Base-by-base conservation (phyloP, 75 land plant species). In the Pseudotsuga menziesii region DNA sequence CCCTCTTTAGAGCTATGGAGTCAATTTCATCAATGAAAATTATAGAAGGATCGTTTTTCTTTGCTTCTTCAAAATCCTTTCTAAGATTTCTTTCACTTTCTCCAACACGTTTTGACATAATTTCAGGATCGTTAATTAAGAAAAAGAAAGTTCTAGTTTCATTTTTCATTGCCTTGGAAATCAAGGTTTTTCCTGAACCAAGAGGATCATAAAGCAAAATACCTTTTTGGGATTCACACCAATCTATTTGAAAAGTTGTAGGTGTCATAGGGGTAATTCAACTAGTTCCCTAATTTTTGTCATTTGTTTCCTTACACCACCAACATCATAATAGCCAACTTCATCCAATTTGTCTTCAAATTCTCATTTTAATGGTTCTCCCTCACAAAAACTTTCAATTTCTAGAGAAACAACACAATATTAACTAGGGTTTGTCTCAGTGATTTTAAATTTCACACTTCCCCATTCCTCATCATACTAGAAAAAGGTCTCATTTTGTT, bases 21-120 rank as follows among this genome's bases (percentile, higher is more conserved):
- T 82, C 83, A 13, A 82, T 82, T 67, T 82, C 83, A 35, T 82
- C 83, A 23, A 82, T 82, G 36, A 82, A 82, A 5, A 80, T 76
- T 1, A 80, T 67, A 8, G 82, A 80, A 5, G 82, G 82, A 23
- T 80, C 83, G 26, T 66, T 78, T 57, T 78, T 82, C 81, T 82
- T 80, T 39, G 83, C 80, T 56, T 82, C 83, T 54, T 78, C 80
- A 74, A 82, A 82, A 4, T 80, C 83, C 77, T 82, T 82, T 26
- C 83, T 54, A 35, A 82, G 58, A 64, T 82, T 82, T 9, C 83
- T 82, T 32, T 82, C 83, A 58, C 83, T 82, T 76, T 82, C 83
- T 4, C 83, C 80, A 17, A 80, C 83, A 75, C 78, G 62, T 67
- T 82, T 82, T 20, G 83, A 82, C 83, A 82, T 82, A 44, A 82